Conservation (phyloP, 805 yeast genomes). For the Nakazawaea wickerhamii region DNA sequence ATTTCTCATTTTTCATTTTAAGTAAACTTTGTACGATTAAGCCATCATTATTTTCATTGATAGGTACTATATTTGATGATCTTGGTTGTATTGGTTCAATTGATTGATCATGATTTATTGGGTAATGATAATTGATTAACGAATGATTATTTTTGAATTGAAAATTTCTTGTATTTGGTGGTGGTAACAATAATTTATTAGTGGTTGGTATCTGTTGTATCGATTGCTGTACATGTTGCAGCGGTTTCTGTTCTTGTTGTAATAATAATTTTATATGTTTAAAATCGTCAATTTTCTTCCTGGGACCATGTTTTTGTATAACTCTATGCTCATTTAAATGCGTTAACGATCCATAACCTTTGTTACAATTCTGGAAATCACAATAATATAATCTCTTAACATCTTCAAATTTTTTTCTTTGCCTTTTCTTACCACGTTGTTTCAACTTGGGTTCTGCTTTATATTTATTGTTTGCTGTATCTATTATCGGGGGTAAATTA, state of each 20-base stretch:
- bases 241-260: slow-evolving; percentile 1
- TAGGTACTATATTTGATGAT: background rate
- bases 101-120: background rate
- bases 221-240: background rate
- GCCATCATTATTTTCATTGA: background rate
- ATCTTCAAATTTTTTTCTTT: slow-evolving; percentile 42
- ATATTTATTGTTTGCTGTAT: background rate
- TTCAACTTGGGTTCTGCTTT: background rate
- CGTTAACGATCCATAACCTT: slow-evolving; percentile 45
- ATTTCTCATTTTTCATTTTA: slow-evolving; percentile 5
- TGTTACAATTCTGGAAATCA: slow-evolving; percentile 34
- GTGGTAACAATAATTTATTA: slow-evolving; percentile 1
- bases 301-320: slow-evolving; percentile 40
- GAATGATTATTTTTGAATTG: background rate
- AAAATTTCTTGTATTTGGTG: background rate
- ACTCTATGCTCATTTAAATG: slow-evolving; percentile 45
- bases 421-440: slow-evolving; percentile 22
- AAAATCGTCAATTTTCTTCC: slow-evolving; percentile 43
- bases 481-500: background rate
- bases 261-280: slow-evolving; percentile 30
- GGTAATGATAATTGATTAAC: slow-evolving; percentile 2
- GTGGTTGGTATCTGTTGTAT: slow-evolving; percentile 8
- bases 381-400: slow-evolving; percentile 42
- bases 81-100: background rate
- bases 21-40: background rate